Base-by-base conservation (phyloP, 768 basidiomycete species). In the Floccularia luteovirens region DNA sequence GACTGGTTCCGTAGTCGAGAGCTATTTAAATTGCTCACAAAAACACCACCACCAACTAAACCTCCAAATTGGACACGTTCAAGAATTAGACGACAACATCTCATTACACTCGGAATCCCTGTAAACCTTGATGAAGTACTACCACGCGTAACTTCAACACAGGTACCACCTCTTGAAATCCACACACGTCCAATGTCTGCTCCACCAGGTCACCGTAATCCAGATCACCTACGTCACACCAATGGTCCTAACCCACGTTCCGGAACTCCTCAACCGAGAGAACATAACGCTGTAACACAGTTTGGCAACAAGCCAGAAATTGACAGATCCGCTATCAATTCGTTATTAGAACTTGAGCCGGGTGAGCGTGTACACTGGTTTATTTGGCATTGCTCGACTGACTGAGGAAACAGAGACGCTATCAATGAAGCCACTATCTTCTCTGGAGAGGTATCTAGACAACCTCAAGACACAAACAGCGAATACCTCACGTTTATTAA, bases 31-130 rank as follows among this genome's bases (percentile, higher is more conserved):
- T 66, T 72, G 43, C 70, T 93, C 13, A 56, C 89, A 27, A 72
- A 82, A 47, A 72, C 81, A 1, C 79, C 84, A 2, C 82, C 87
- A 24, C 75, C 81, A 7, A 82, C 76, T 32, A 80, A 84, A 55
- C 82, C 88, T n/a, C 81, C 90, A 39, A 93, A 89, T 51, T 97
- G 93, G 93, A 92, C 81, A 37, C 82, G 90, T 34, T 94, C 91
- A 42, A 77, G 87, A 31, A 91, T 90, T 55, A 77, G 93, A 41
- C 69, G 91, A 35, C 90, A 91, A 54, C 90, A 96, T 52, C 69
- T 97, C 35, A 94, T 94, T 44, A 64, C 89, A 10, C 77, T 97
- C 19, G 93, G 93, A 17, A 82, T 97, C 33, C 93, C 93, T 3
- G 88, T 97, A 38, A 97, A 97, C 54, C 69, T 97, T 4, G 93